Evolutionary conservation across 768 basidiomycete species (phyloP).

Genomic region (Russula olivacea): DNA sequence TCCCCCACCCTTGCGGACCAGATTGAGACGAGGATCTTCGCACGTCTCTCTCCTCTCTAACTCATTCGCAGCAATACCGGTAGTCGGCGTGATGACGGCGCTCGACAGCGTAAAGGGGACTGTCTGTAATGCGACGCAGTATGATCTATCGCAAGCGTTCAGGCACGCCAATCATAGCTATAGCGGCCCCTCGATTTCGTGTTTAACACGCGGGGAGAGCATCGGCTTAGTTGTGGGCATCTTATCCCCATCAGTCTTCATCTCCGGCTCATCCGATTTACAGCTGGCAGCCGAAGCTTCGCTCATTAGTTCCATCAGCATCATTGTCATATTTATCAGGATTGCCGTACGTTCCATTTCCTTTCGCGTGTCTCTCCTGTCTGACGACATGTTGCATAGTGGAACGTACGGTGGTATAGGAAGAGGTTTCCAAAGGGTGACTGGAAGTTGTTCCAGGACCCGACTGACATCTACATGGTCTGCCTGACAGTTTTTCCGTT

Average conservation of each 20-base stretch:
- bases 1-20: background rate
- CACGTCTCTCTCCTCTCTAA: background rate
- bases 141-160: too few relatives aligned
- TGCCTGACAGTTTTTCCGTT: background rate
- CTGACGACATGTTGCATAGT: background rate
- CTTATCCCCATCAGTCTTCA: background rate
- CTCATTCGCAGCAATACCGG: background rate
- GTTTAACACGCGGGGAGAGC: conserved; percentile 33
- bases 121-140: conserved; percentile 3
- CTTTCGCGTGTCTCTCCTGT: background rate
- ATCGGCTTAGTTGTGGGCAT: conserved; percentile 36
- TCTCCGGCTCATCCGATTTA: background rate
- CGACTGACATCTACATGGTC: conserved; percentile 30
- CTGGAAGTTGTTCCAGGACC: conserved; percentile 31
- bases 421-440: background rate
- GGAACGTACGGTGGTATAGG: conserved; percentile 12
- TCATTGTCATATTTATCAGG: background rate
- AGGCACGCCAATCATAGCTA: too few relatives aligned
- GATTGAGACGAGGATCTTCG: background rate
- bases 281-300: conserved; percentile 34
- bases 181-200: conserved; percentile 20
- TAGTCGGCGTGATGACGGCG: background rate
- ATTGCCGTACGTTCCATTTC: conserved; percentile 12
- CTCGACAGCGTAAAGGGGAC: conserved; percentile 9
- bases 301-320: too few relatives aligned